Percentiles rank a stretch among this genome's conserved stretches.
Conservation (phyloP, 2,329 filamentous ascomycete genomes). For the Esteya vermicola region DNA sequence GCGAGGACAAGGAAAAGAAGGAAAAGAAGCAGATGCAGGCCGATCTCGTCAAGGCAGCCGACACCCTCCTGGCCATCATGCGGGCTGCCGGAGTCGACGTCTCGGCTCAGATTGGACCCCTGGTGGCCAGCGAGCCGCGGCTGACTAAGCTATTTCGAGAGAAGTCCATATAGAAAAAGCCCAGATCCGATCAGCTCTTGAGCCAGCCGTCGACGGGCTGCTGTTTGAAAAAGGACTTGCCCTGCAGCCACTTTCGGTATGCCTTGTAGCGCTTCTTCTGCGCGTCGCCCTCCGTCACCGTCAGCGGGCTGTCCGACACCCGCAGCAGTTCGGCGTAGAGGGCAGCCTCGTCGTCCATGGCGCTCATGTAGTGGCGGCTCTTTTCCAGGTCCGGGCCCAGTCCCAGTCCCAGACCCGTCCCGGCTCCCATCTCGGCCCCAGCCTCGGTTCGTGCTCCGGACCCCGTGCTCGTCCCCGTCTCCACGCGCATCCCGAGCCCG, state of each 20-base stretch:
- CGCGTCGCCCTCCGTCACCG: constrained; percentile 74
- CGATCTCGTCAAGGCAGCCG: constrained; percentile 19
- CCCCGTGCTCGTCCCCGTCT: constrained; percentile 19
- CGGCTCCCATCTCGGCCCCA: constrained; percentile 12
- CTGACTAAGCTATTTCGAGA: constrained; percentile 18
- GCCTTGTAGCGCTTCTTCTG: constrained; percentile 93
- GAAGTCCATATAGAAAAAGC: background rate
- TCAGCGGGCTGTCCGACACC: constrained; percentile 70
- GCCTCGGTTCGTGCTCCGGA: too few species aligned
- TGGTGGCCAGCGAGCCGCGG: constrained; percentile 22
- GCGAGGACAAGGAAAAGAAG: constrained; percentile 2
- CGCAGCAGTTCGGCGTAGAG: constrained; percentile 66
- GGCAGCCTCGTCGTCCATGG: constrained; percentile 46
- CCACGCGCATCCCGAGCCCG: constrained; percentile 24
- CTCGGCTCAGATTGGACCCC: constrained; percentile 15
- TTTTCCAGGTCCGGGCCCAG: background rate
- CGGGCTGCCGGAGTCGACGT: constrained; percentile 13
- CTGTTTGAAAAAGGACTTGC: constrained; percentile 95
- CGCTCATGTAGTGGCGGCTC: background rate
- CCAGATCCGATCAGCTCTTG: background rate
- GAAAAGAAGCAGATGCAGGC: constrained; percentile 15
- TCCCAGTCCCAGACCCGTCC: background rate
- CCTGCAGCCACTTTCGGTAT: constrained; percentile 85
- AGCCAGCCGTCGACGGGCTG: constrained; percentile 38
- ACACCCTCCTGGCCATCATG: constrained; percentile 21